A percentile compares a stretch with the other conserved stretches of the same genome.
These are phyloP conservation scores for Carallia pectinifolia DNA, from an alignment of 345 rosid genomes.

Conservation along the genomic window DNA sequence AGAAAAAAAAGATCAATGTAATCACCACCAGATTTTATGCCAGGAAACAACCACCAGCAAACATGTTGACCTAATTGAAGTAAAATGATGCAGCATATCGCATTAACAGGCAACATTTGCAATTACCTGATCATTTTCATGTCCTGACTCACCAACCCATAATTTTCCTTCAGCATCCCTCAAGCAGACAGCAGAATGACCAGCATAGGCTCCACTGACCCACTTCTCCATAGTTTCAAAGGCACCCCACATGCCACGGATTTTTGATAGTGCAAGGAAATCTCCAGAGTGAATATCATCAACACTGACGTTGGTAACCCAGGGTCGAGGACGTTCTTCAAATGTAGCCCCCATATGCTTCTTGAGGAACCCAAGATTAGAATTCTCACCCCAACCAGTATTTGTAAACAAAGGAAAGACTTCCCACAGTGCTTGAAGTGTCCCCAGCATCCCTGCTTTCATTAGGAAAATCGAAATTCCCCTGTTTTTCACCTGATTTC, in stretches of 20 bases:
- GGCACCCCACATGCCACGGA: slow-evolving; percentile 91
- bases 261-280: slow-evolving; percentile 83
- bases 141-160: slow-evolving; percentile 95
- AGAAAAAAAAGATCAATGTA: not conserved
- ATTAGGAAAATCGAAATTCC: slow-evolving; percentile 94
- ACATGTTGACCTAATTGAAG: not conserved
- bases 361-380: slow-evolving; percentile 74
- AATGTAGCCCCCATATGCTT: slow-evolving; percentile 90
- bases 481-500: slow-evolving; percentile 69
- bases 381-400: slow-evolving; percentile 90
- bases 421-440: slow-evolving; percentile 91
- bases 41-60: not conserved
- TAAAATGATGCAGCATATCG: not conserved
- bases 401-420: slow-evolving; percentile 95
- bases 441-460: slow-evolving; percentile 98
- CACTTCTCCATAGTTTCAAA: slow-evolving; percentile 98
- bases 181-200: slow-evolving; percentile 88
- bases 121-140: slow-evolving; percentile 84
- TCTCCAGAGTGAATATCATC: slow-evolving; percentile 86
- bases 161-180: slow-evolving; percentile 90
- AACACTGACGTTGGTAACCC: slow-evolving; percentile 62
- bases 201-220: slow-evolving; percentile 98
- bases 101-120: not conserved
- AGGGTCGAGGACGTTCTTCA: slow-evolving; percentile 67
- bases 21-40: not conserved